Conservation (phyloP, 2,329 filamentous ascomycete species). For the Lasiodiplodia sp. region DNA sequence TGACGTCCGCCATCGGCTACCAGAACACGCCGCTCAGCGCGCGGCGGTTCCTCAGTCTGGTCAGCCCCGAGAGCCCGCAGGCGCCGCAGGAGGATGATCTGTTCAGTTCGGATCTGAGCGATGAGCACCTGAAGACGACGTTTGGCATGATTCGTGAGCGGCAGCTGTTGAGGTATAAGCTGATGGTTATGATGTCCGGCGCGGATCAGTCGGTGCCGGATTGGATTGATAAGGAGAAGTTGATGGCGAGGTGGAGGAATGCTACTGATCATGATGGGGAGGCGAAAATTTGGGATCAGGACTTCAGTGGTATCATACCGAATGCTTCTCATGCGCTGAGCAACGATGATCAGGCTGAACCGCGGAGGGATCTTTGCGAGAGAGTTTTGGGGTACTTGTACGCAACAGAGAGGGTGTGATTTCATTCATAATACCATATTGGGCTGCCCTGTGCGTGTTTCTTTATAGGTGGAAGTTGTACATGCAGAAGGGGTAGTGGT, state of each 20-base stretch:
- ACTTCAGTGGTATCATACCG: conserved; percentile 57
- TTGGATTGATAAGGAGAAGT: conserved; percentile 53
- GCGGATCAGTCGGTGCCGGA: conserved; percentile 54
- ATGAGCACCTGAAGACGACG: conserved; percentile 41
- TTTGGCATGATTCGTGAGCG: conserved; percentile 44
- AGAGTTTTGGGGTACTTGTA: conserved; percentile 32
- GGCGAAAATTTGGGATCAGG: conserved; percentile 53
- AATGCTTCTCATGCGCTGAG: conserved; percentile 59
- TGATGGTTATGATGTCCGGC: conserved; percentile 54
- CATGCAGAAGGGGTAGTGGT: too few species aligned
- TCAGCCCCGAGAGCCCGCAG: conserved; percentile 34
- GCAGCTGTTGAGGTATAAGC: conserved; percentile 31
- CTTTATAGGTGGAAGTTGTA: too few species aligned
- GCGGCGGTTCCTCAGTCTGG: conserved; percentile 35
- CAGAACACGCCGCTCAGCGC: conserved; percentile 35
- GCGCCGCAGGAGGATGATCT: conserved; percentile 35
- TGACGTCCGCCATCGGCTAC: conserved; percentile 42
- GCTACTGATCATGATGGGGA: conserved; percentile 46
- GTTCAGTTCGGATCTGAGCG: conserved; percentile 38
- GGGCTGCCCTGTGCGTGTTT: too few species aligned
- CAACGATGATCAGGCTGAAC: conserved; percentile 56
- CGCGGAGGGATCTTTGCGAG: conserved; percentile 38
- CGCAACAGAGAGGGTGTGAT: background rate
- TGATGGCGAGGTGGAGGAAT: conserved; percentile 53
- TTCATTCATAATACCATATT: background rate